Base-by-base conservation (phyloP, 352 stramenopile genomes). In the Phytophthora pistaciae region DNA sequence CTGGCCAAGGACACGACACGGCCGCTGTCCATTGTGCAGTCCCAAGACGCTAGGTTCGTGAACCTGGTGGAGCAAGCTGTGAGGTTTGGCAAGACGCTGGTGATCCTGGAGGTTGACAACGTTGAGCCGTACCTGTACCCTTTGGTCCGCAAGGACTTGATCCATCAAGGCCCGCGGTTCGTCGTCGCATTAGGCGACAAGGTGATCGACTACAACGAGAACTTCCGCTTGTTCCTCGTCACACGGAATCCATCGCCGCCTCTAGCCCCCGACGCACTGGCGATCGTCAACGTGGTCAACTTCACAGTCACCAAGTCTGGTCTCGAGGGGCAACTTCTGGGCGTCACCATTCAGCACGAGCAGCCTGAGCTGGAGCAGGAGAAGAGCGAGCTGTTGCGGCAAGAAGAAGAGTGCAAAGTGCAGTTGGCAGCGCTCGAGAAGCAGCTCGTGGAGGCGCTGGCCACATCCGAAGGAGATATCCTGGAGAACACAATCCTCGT, bases 371-470 rank as follows among this genome's bases (percentile, higher is more conserved):
- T 99, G 0, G 97, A 99, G 59, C 79, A 95, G 31, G 87, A 97
- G 38, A 99, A 99, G 79, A 95, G 82, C 38, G 90, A 96, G 23
- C 82, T 99, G 38, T 68, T 99, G 20, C 78, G 82, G 14, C 83
- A 98, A 77, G 94, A 99, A 78, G 96, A 98, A 69, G 87, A 96
- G n/a, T 98, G 95, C 72, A 99, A 99, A 72, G 82, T 98, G 29
- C 93, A 99, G 56, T 79, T 99, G 0, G 91, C 94, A 31, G 80
- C 84, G 6, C 82, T 99, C 4, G 97, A 99, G 74, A 98, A 98
- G 53, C 82, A 98, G 21, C 83, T 99, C 13, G 84, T 99, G 0
- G 86, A 99, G 56, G 88, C 89, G 1, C 82, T 99, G 36, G 95
- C 96, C 4, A 97, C 91, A 3, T 97, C 95, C 2, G 94, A 99